A percentile compares a stretch with the other conserved stretches of the same genome.
phyloP scores from a whole-genome alignment of 225 moss, liverwort and hornwort species.

The Polytrichum commune region DNA sequence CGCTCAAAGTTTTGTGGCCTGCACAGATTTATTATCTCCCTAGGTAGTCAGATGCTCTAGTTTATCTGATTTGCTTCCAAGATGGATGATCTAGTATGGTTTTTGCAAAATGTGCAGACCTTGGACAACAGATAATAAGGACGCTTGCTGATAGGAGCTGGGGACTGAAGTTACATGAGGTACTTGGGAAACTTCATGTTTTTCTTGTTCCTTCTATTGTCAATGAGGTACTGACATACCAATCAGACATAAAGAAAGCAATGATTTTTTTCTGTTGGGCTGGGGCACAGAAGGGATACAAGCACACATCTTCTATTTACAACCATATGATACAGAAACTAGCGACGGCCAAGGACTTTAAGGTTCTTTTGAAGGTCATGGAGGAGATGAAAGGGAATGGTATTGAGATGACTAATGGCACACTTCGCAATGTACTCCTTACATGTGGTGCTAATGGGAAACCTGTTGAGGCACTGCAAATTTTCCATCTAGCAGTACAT shows the following conservation, averaged over 20 bases:
- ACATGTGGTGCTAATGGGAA: constrained; percentile 24
- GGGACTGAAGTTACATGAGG: not conserved
- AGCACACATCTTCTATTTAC: constrained; percentile 22
- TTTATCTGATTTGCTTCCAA: too few species aligned
- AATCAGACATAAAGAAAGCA: constrained; percentile 9
- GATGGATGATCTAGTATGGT: too few species aligned
- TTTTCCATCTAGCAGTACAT: not conserved
- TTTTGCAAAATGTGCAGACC: too few species aligned
- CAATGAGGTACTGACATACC: constrained; percentile 17
- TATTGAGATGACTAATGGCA: constrained; percentile 14
- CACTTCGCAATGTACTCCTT: constrained; percentile 16
- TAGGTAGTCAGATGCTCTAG: too few species aligned
- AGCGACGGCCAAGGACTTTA: constrained; percentile 21
- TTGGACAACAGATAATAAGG: too few species aligned
- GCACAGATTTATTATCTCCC: too few species aligned
- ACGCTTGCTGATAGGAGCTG: not conserved
- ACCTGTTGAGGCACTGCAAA: constrained; percentile 25
- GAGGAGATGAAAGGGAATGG: constrained; percentile 26
- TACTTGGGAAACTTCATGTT: constrained; percentile 10
- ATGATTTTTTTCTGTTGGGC: constrained; percentile 25
- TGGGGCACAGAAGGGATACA: constrained; percentile 25
- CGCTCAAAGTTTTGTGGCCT: too few species aligned
- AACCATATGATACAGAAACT: constrained; percentile 22
- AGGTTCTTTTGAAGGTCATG: constrained; percentile 13
- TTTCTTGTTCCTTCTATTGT: constrained; percentile 22